Evolutionary conservation across 2,329 filamentous ascomycete species (phyloP).

Genomic region (Hymenoscyphus repandus): DNA sequence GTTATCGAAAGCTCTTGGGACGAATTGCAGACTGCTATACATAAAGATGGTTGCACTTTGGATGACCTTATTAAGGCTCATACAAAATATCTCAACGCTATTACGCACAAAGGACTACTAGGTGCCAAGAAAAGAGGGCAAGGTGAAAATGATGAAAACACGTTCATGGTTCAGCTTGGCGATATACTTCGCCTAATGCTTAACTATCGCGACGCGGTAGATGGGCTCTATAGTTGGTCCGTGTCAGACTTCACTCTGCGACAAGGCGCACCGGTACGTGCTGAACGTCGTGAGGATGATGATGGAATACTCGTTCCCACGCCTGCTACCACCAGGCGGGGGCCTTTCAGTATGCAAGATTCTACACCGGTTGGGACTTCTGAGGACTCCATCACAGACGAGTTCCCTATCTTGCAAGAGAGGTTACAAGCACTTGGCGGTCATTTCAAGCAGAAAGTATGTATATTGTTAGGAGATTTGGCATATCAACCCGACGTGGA

Average conservation of each 20-base stretch:
- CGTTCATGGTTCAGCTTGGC: slow-evolving; percentile 85
- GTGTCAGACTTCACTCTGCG: slow-evolving; percentile 88
- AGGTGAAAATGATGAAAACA: slow-evolving; percentile 50
- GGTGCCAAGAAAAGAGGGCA: slow-evolving; percentile 57
- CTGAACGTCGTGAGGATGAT: slow-evolving; percentile 42
- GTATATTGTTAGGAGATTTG: slow-evolving; percentile 80
- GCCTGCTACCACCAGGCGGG: slow-evolving; percentile 27
- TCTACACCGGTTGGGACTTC: slow-evolving; percentile 20
- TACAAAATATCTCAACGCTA: slow-evolving; percentile 82
- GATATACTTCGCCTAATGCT: slow-evolving; percentile 94
- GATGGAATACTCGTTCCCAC: slow-evolving; percentile 23
- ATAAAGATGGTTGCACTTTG: slow-evolving; percentile 80
- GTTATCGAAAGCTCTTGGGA: slow-evolving; percentile 97
- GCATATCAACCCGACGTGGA: slow-evolving; percentile 92
- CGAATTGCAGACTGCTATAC: slow-evolving; percentile 76
- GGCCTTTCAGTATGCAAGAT: slow-evolving; percentile 24
- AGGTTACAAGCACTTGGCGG: slow-evolving; percentile 66
- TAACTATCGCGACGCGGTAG: slow-evolving; percentile 85
- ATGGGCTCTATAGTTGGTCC: slow-evolving; percentile 90
- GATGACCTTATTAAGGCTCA: slow-evolving; percentile 94
- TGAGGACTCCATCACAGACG: slow-evolving; percentile 44
- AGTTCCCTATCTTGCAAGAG: slow-evolving; percentile 68
- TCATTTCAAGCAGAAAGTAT: slow-evolving; percentile 73
- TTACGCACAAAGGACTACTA: slow-evolving; percentile 92
- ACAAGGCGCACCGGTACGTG: slow-evolving; percentile 77